Conservation (phyloP, 768 basidiomycete species). For the Trametes cinnabarina region DNA sequence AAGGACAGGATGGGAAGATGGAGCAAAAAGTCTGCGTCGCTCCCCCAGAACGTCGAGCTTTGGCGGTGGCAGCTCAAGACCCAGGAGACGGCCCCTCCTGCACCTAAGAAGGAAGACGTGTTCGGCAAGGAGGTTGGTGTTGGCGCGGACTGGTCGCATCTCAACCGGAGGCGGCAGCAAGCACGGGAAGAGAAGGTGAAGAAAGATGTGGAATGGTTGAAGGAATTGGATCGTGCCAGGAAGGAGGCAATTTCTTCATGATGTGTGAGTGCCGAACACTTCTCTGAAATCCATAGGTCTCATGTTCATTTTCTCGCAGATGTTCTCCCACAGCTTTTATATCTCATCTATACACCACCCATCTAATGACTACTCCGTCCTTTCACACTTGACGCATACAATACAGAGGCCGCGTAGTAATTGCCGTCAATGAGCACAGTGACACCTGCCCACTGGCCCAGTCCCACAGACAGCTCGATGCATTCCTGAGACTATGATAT, state of each 20-base stretch:
- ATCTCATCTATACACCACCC: too few relatives aligned
- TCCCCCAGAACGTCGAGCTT: slow-evolving; percentile 30
- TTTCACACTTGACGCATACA: too few relatives aligned
- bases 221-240: slow-evolving; percentile 32
- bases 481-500: too few relatives aligned
- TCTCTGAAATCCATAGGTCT: background rate
- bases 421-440: too few relatives aligned
- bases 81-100: background rate
- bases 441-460: too few relatives aligned
- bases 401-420: too few relatives aligned
- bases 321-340: too few relatives aligned
- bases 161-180: slow-evolving; percentile 53
- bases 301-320: background rate
- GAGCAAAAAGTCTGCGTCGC: slow-evolving; percentile 20
- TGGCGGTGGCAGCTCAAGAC: slow-evolving; percentile 42
- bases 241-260: slow-evolving; percentile 5
- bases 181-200: slow-evolving; percentile 46
- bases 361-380: too few relatives aligned
- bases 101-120: slow-evolving; percentile 4
- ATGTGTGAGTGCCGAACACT: background rate
- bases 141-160: slow-evolving; percentile 52
- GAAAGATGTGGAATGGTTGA: slow-evolving; percentile 41
- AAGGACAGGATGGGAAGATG: slow-evolving; percentile 23
- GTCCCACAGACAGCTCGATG: too few relatives aligned
- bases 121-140: slow-evolving; percentile 45